A percentile compares a stretch with the other conserved stretches of the same genome.
Conservation (phyloP, 257 asterid genomes). For the Dorcoceras hygrometricum region DNA sequence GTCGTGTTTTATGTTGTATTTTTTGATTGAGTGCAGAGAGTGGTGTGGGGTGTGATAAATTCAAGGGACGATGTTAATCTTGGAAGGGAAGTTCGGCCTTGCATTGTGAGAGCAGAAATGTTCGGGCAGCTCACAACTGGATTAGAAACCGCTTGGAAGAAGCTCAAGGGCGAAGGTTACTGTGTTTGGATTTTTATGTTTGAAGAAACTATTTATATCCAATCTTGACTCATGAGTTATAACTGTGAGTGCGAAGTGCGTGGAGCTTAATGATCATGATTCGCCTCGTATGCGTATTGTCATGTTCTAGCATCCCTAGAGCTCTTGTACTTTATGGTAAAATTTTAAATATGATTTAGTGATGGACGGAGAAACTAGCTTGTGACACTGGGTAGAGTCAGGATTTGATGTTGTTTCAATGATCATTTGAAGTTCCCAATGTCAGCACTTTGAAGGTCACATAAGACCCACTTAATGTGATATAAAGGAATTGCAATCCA, state of each 20-base stretch:
- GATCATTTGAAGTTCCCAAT: background rate
- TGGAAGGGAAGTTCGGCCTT: constrained; percentile 44
- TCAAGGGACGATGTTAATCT: constrained; percentile 28
- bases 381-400: background rate
- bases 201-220: background rate
- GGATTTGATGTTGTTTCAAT: background rate
- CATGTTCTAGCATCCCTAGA: background rate
- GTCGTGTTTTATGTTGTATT: background rate
- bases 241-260: background rate
- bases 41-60: constrained; percentile 60
- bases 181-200: background rate
- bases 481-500: background rate
- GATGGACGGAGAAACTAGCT: background rate
- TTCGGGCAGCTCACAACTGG: constrained; percentile 91
- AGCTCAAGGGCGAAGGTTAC: constrained; percentile 95
- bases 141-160: constrained; percentile 91
- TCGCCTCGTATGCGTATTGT: background rate
- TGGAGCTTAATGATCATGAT: background rate
- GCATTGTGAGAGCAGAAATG: constrained; percentile 79
- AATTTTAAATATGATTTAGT: no score
- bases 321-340: background rate
- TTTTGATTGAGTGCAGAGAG: constrained; percentile 45
- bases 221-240: background rate
- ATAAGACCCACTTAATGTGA: background rate
- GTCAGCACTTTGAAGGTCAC: background rate